phyloP scores from a whole-genome alignment of 352 stramenopile species.

The Phytopythium helicoides region DNA sequence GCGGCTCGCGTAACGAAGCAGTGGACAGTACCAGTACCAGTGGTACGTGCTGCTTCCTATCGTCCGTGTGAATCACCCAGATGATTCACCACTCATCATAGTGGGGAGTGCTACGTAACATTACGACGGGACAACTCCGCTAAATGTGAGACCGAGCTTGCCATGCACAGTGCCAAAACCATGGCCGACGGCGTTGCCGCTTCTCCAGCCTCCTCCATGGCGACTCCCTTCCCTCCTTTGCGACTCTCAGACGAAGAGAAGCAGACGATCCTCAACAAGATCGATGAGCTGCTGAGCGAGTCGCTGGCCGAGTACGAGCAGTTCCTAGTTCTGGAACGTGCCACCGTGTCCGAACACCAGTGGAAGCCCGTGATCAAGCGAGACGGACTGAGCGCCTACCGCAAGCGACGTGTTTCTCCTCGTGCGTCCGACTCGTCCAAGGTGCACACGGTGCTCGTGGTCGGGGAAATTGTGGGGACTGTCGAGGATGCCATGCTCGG shows the following conservation, averaged over 20 bases:
- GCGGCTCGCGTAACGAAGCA: too few relatives aligned
- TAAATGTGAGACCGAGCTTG: too few relatives aligned
- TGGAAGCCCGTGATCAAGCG: constrained; percentile 1
- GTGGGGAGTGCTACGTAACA: too few relatives aligned
- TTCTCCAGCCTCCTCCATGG: too few relatives aligned
- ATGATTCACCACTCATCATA: too few relatives aligned
- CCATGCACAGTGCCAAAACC: too few relatives aligned
- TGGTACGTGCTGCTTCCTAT: too few relatives aligned
- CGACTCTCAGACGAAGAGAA: constrained; percentile 19
- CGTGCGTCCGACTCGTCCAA: background rate
- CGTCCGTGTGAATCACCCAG: too few relatives aligned
- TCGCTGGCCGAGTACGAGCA: constrained; percentile 23
- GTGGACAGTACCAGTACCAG: too few relatives aligned
- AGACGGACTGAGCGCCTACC: background rate
- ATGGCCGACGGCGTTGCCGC: too few relatives aligned
- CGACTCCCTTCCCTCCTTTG: too few relatives aligned
- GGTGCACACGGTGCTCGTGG: constrained; percentile 1
- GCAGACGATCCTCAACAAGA: constrained; percentile 16
- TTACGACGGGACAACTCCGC: too few relatives aligned
- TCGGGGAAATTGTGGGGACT: background rate
- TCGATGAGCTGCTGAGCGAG: constrained; percentile 15
- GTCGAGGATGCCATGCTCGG: background rate
- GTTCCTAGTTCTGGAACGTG: constrained; percentile 9
- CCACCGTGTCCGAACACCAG: constrained; percentile 8
- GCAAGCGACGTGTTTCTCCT: background rate